Evolutionary conservation across 1,284 basidiomycete genomes (phyloP).

Genomic region (Malassezia caprae): DNA sequence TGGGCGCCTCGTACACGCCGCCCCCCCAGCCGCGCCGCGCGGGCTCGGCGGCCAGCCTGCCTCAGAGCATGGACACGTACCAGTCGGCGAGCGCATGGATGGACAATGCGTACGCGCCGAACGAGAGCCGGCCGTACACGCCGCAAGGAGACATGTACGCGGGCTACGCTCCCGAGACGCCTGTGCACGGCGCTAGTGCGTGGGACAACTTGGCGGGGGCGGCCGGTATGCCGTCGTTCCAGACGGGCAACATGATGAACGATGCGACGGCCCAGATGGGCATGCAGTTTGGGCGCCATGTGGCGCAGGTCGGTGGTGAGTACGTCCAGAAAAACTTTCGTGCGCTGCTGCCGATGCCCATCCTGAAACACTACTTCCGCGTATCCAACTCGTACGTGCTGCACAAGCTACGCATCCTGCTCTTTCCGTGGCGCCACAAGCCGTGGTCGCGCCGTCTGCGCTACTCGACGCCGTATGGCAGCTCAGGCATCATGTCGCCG

Average conservation of each 20-base stretch:
- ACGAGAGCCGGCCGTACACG: not conserved
- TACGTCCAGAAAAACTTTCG: constrained; percentile 76
- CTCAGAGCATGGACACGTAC: constrained; percentile 10
- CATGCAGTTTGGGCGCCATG: constrained; percentile 85
- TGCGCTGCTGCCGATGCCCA: constrained; percentile 35
- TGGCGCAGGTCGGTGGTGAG: constrained; percentile 83
- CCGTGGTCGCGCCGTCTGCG: constrained; percentile 44
- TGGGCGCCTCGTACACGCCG: not conserved
- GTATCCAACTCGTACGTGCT: constrained; percentile 95
- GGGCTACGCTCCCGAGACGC: not conserved
- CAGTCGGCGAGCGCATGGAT: not conserved
- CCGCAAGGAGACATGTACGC: not conserved
- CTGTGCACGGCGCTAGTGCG: constrained; percentile 4
- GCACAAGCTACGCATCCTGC: constrained; percentile 73
- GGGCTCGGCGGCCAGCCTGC: constrained; percentile 7
- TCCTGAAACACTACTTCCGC: constrained; percentile 85
- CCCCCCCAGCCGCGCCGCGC: constrained; percentile 7
- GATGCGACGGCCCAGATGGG: constrained; percentile 91
- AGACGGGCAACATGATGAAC: constrained; percentile 55
- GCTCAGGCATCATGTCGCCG: constrained; percentile 12
- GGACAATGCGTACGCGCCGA: not conserved
- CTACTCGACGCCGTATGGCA: constrained; percentile 33
- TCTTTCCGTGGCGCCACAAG: constrained; percentile 85
- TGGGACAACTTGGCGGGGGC: not conserved
- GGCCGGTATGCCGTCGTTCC: constrained; percentile 3